phyloP scores from a whole-genome alignment of 225 moss, liverwort and hornwort genomes.

The Rhytidiadelphus loreus region DNA sequence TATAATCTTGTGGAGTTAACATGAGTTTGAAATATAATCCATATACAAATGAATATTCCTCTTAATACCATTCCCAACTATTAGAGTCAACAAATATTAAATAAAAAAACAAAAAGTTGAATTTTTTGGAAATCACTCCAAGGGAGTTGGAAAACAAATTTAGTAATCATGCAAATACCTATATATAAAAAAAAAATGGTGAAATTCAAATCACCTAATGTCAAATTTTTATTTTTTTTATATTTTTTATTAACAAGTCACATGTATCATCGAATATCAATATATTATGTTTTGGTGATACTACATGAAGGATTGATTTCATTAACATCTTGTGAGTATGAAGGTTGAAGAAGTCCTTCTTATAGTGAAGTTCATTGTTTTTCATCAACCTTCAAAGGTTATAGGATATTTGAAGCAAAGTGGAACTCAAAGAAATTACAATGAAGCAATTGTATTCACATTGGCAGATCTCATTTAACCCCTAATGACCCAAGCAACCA shows the following conservation, averaged over 20 bases:
- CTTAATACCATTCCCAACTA: no score
- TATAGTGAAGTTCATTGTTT: not conserved
- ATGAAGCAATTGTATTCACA: not conserved
- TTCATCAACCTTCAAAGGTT: not conserved
- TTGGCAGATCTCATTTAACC: not conserved
- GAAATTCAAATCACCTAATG: not conserved
- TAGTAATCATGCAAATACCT: not conserved
- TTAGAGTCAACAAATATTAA: not conserved
- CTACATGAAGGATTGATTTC: fast-evolving
- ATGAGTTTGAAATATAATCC: not conserved
- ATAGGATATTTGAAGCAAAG: not conserved
- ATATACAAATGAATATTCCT: not conserved
- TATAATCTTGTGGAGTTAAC: fast-evolving
- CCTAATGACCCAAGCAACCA: no score
- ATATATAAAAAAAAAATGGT: not conserved
- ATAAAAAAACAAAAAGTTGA: not conserved
- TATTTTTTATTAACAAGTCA: no score
- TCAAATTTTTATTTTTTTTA: fast-evolving
- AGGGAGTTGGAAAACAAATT: not conserved
- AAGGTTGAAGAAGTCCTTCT: not conserved
- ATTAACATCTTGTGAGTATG: not conserved
- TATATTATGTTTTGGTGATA: not conserved
- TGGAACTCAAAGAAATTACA: not conserved
- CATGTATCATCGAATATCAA: not conserved
- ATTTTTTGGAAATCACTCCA: fast-evolving